phyloP scores from a whole-genome alignment of 2,329 filamentous ascomycete genomes.

The Chaetomium globosum region DNA sequence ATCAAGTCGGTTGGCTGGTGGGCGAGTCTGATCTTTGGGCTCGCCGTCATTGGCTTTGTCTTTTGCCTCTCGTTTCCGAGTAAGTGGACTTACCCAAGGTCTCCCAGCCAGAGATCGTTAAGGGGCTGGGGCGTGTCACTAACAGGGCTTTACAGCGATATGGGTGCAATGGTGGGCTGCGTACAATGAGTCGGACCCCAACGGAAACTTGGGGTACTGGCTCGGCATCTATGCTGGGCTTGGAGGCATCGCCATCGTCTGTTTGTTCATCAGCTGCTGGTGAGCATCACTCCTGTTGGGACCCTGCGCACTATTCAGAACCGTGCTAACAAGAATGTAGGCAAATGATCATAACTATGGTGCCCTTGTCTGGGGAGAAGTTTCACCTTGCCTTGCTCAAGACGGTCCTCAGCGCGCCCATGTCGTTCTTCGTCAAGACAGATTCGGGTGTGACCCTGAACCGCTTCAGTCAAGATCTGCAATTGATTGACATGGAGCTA shows the following conservation, averaged over 20 bases:
- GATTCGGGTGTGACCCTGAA: slow-evolving; percentile 43
- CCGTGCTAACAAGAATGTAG: slow-evolving; percentile 25
- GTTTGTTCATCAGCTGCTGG: slow-evolving; percentile 36
- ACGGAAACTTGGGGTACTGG: slow-evolving; percentile 44
- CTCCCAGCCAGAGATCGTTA: no score
- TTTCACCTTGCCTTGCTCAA: slow-evolving; percentile 39
- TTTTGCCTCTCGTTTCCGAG: slow-evolving; percentile 36
- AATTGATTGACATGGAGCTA: slow-evolving; percentile 39
- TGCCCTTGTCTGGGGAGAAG: slow-evolving; percentile 39
- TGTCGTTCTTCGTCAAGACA: slow-evolving; percentile 42
- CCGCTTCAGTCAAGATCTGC: slow-evolving; percentile 43
- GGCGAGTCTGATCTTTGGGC: slow-evolving; percentile 32
- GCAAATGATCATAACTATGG: slow-evolving; percentile 42
- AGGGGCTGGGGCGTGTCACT: background rate
- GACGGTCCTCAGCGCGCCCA: slow-evolving; percentile 40
- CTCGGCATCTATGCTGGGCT: slow-evolving; percentile 43
- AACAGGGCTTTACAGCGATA: slow-evolving; percentile 38
- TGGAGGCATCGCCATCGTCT: slow-evolving; percentile 35
- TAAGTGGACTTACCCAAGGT: slow-evolving; percentile 24
- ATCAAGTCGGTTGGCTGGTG: slow-evolving; percentile 35
- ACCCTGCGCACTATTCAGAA: background rate
- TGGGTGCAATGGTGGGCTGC: slow-evolving; percentile 56
- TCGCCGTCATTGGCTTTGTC: slow-evolving; percentile 34
- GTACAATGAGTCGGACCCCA: slow-evolving; percentile 45
- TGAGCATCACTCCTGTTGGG: slow-evolving; percentile 19